Evolutionary conservation across 2,329 filamentous ascomycete species (phyloP).

Genomic region (Claviceps cyperi): DNA sequence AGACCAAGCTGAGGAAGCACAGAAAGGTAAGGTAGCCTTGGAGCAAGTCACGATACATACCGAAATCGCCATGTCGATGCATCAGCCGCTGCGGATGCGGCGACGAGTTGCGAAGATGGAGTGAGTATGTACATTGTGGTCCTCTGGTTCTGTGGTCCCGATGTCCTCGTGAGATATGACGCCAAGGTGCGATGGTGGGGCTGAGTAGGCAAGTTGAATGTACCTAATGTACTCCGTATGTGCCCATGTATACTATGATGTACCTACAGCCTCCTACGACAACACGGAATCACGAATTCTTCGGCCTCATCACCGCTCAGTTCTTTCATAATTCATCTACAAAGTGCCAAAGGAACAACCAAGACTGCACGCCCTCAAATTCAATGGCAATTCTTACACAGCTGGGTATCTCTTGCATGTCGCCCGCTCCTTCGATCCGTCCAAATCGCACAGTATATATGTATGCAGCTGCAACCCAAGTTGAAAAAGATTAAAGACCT

Average conservation of each 20-base stretch:
- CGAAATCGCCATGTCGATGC: conserved; percentile 22
- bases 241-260: too few relatives aligned
- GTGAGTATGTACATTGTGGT: neutral
- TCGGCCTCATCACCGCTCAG: neutral
- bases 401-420: conserved; percentile 7
- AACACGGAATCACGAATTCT: neutral
- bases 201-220: too few relatives aligned
- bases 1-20: too few relatives aligned
- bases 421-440: neutral
- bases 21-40: too few relatives aligned
- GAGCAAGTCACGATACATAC: conserved; percentile 9
- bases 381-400: conserved; percentile 3
- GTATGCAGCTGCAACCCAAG: neutral
- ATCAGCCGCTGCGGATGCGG: conserved; percentile 7
- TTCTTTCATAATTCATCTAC: neutral
- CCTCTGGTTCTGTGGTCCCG: neutral
- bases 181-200: neutral
- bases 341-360: neutral
- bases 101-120: neutral
- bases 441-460: neutral
- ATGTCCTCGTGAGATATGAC: neutral
- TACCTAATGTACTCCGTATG: too few relatives aligned
- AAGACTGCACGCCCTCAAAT: neutral
- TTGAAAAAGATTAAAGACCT: neutral
- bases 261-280: neutral